phyloP scores from a whole-genome alignment of 768 basidiomycete genomes.

The Russula sp. region DNA sequence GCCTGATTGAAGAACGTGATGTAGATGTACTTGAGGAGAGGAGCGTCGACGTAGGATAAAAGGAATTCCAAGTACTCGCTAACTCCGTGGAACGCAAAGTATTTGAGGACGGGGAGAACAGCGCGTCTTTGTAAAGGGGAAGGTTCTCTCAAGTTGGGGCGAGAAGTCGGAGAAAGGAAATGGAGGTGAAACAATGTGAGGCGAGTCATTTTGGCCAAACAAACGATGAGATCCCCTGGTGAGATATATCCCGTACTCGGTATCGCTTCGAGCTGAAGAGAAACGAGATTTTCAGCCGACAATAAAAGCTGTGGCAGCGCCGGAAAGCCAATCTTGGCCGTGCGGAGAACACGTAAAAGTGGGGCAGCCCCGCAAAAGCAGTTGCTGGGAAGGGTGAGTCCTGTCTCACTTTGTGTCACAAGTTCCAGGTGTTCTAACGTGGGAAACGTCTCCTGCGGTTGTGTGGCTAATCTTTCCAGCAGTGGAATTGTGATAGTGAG shows the following conservation, averaged over 20 bases:
- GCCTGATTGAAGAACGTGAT: slow-evolving; percentile 2
- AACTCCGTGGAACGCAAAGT: neutral
- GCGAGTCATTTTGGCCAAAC: neutral
- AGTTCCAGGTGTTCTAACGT: neutral
- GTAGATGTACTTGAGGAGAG: neutral
- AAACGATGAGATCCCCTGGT: neutral
- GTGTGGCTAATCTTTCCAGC: neutral
- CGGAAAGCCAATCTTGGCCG: too few species aligned
- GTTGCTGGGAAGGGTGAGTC: too few species aligned
- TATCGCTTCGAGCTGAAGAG: neutral
- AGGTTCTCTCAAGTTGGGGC: neutral
- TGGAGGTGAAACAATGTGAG: neutral
- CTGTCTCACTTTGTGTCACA: too few species aligned
- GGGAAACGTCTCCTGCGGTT: neutral
- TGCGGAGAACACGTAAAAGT: too few species aligned
- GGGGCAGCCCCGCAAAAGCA: too few species aligned
- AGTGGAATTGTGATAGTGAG: neutral
- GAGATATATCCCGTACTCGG: neutral
- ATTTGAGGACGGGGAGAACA: neutral
- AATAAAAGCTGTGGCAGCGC: neutral
- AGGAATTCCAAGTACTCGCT: too few species aligned
- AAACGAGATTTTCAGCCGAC: neutral
- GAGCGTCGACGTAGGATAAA: too few species aligned
- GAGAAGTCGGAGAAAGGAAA: neutral
- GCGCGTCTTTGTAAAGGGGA: neutral